A percentile compares a stretch with the other conserved stretches of the same genome.
Conservation (phyloP, 345 rosid species). For the Eucalyptus regnans region DNA sequence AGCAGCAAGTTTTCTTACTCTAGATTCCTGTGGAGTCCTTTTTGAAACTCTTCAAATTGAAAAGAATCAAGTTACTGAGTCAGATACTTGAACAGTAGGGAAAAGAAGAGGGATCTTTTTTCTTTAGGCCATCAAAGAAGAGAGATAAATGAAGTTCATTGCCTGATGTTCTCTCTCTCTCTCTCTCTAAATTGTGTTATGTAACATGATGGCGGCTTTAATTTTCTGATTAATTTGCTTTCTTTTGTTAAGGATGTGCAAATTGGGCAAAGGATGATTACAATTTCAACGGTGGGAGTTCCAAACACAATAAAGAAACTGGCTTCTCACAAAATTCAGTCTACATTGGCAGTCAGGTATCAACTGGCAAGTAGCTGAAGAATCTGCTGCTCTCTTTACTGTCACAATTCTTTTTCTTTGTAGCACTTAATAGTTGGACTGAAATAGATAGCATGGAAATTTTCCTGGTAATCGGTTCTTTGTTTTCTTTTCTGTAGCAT, state of each 20-base stretch:
- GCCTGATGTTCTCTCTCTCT: background rate
- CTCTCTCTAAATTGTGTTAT: background rate
- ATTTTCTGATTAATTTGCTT: background rate
- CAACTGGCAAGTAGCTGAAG: background rate
- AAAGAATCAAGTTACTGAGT: background rate
- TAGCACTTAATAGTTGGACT: background rate
- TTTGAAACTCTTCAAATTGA: background rate
- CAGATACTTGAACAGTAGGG: background rate
- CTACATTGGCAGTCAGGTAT: conserved; percentile 92
- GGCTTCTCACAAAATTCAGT: conserved; percentile 88
- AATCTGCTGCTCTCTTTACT: background rate
- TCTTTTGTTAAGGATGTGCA: conserved; percentile 55
- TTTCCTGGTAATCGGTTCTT: background rate
- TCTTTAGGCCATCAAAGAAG: background rate
- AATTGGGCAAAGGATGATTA: conserved; percentile 97
- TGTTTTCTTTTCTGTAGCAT: background rate
- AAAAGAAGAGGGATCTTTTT: background rate
- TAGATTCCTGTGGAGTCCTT: background rate
- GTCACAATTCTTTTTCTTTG: background rate
- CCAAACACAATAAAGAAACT: conserved; percentile 92
- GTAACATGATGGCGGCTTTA: background rate
- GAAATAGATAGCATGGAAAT: background rate
- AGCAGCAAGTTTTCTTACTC: background rate
- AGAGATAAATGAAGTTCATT: background rate
- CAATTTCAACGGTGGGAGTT: conserved; percentile 94